Conservation (phyloP, 441 rosid species). For the Viola pubescens region DNA sequence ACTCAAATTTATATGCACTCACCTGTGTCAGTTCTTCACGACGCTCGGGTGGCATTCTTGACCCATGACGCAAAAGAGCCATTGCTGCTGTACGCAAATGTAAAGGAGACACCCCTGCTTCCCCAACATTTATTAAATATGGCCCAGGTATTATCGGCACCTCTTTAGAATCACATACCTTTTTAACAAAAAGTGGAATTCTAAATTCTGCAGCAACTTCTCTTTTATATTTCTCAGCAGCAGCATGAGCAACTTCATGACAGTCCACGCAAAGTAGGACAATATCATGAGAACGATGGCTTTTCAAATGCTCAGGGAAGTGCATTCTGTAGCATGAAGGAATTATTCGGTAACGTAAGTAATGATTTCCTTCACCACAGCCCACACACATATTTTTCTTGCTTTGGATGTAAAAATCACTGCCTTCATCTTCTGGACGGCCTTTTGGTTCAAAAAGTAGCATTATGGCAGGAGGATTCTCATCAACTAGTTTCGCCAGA, state of each 20-base stretch:
- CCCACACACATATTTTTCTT: constrained; percentile 91
- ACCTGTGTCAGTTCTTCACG: constrained; percentile 74
- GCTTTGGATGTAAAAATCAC: constrained; percentile 89
- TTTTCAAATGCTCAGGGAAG: constrained; percentile 95
- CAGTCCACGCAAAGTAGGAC: constrained; percentile 97
- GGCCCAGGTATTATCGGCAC: constrained; percentile 26
- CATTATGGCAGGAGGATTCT: constrained; percentile 76
- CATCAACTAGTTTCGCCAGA: constrained; percentile 77
- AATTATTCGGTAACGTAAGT: constrained; percentile 81
- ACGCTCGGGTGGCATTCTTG: constrained; percentile 68
- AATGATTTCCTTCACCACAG: constrained; percentile 92
- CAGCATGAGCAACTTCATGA: constrained; percentile 91
- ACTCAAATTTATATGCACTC: not conserved
- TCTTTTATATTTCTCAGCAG: constrained; percentile 86
- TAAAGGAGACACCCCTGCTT: constrained; percentile 79
- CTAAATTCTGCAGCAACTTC: constrained; percentile 67
- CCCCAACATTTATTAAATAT: constrained; percentile 31
- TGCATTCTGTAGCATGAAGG: constrained; percentile 97
- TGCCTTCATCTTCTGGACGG: constrained; percentile 93
- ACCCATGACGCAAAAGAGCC: constrained; percentile 90
- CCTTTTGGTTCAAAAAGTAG: constrained; percentile 96
- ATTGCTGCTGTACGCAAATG: constrained; percentile 85
- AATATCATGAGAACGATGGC: constrained; percentile 97
- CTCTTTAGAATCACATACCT: constrained; percentile 54
- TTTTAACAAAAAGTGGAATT: constrained; percentile 79